Conservation (phyloP, 192 early-diverging fungal species). For the Podila epigama region DNA sequence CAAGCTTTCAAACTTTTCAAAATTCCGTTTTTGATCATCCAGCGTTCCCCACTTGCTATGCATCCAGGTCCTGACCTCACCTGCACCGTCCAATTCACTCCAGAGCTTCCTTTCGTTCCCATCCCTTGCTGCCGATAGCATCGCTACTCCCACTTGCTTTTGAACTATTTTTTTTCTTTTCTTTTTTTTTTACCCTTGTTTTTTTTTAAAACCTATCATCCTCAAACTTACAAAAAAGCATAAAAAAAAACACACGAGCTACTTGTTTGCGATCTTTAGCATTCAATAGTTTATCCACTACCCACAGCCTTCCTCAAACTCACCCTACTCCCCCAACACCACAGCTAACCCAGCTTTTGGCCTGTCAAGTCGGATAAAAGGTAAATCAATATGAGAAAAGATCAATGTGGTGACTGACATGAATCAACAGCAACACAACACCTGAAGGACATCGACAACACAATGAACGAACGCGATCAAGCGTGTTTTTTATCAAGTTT, state of each 20-base stretch:
- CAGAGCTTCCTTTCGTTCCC: slow-evolving; percentile 47
- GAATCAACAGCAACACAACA: too few species aligned
- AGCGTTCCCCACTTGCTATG: slow-evolving; percentile 46
- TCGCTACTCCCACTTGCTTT: slow-evolving; percentile 15
- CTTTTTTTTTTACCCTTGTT: slow-evolving; percentile 16
- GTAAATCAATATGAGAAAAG: slow-evolving; percentile 2
- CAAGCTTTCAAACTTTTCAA: slow-evolving; percentile 1
- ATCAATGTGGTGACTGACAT: too few species aligned
- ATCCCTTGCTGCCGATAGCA: slow-evolving; percentile 53
- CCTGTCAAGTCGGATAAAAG: slow-evolving; percentile 50
- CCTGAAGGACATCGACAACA: too few species aligned
- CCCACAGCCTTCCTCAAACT: neutral
- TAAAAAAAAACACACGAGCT: slow-evolving; percentile 10
- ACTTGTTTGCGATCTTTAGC: neutral
- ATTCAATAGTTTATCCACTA: neutral
- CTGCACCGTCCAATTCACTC: slow-evolving; percentile 47
- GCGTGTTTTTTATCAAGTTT: too few species aligned
- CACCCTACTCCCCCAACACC: neutral
- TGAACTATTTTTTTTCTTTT: slow-evolving; percentile 5
- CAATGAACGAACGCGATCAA: too few species aligned
- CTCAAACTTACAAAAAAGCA: slow-evolving; percentile 11
- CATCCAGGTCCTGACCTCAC: slow-evolving; percentile 49
- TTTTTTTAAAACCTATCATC: neutral
- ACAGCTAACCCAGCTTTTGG: slow-evolving; percentile 32
- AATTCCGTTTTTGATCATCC: slow-evolving; percentile 40